Conservation (phyloP, 139 green algal species). For the Chlorella sp. region DNA sequence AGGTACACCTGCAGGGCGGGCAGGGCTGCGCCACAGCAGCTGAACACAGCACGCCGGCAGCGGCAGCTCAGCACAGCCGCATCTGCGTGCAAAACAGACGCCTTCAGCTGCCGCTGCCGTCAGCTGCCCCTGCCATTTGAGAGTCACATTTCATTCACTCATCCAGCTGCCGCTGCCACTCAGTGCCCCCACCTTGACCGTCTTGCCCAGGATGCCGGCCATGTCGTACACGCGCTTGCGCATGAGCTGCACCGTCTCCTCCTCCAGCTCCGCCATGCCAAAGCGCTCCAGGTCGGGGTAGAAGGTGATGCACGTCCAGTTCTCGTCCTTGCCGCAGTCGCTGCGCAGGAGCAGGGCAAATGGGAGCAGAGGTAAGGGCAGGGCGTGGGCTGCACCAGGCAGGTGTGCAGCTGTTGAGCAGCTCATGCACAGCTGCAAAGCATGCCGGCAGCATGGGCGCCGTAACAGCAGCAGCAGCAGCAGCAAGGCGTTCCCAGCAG, state of each 20-base stretch:
- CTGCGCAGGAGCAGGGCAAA: background rate
- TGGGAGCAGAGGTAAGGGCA: too few species aligned
- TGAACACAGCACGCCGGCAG: too few species aligned
- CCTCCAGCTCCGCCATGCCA: constrained; percentile 79
- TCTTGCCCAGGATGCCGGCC: constrained; percentile 93
- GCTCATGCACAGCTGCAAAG: background rate
- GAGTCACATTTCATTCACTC: too few species aligned
- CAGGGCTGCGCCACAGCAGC: too few species aligned
- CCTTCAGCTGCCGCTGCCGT: too few species aligned
- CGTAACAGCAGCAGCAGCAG: background rate
- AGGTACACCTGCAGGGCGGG: constrained; percentile 77
- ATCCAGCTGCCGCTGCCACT: background rate
- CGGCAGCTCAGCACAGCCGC: too few species aligned
- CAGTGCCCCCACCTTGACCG: constrained; percentile 76
- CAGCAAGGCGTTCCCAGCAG: too few species aligned
- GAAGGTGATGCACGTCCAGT: constrained; percentile 98
- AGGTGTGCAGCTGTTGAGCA: background rate
- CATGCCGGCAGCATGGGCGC: background rate
- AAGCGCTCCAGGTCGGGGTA: constrained; percentile 93
- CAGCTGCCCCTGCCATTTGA: too few species aligned
- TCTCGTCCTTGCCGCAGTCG: constrained; percentile 88
- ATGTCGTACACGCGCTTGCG: constrained; percentile 97
- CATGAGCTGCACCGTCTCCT: constrained; percentile 88
- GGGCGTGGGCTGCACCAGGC: constrained; percentile 7
- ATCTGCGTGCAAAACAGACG: too few species aligned